phyloP scores from a whole-genome alignment of 306 rosid species.

The Trichosanthes cucumerina region DNA sequence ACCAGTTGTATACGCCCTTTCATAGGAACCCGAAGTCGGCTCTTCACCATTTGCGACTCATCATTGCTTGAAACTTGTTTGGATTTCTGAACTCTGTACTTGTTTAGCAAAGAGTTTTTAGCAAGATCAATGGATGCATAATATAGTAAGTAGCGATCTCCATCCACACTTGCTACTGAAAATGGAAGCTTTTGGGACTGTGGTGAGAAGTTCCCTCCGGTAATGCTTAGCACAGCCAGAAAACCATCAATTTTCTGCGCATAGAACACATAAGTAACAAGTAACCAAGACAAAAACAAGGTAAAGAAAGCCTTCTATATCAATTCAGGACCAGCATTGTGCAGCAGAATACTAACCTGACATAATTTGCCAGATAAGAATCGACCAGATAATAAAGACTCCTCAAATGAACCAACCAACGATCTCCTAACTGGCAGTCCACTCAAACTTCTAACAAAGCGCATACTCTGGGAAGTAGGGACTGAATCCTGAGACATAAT shows the following conservation, averaged over 20 bases:
- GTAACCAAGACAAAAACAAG: neutral
- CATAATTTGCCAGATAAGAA: slow-evolving; percentile 52
- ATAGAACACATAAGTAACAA: slow-evolving; percentile 11
- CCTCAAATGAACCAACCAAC: slow-evolving; percentile 96
- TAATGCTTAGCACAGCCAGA: slow-evolving; percentile 77
- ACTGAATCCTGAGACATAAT: slow-evolving; percentile 36
- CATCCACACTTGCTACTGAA: slow-evolving; percentile 84
- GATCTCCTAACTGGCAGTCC: slow-evolving; percentile 81
- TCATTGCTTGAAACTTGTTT: slow-evolving; percentile 48
- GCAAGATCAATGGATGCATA: slow-evolving; percentile 73
- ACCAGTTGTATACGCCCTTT: slow-evolving; percentile 97
- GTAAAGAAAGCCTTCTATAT: neutral
- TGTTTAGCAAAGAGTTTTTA: slow-evolving; percentile 44
- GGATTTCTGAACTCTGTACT: slow-evolving; percentile 39
- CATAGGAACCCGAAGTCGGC: slow-evolving; percentile 81
- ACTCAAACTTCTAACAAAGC: slow-evolving; percentile 71
- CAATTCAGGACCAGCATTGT: neutral
- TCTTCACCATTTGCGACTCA: slow-evolving; percentile 54
- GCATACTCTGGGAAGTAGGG: slow-evolving; percentile 31
- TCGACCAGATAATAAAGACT: slow-evolving; percentile 91
- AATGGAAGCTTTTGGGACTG: slow-evolving; percentile 95
- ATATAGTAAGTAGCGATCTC: slow-evolving; percentile 71
- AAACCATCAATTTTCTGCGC: slow-evolving; percentile 80
- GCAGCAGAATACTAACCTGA: slow-evolving; percentile 46
- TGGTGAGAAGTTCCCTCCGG: slow-evolving; percentile 92